Percentiles rank a stretch among this genome's conserved stretches.
Evolutionary conservation across 805 yeast species (phyloP).

Genomic region (Hanseniaspora valbyensis): DNA sequence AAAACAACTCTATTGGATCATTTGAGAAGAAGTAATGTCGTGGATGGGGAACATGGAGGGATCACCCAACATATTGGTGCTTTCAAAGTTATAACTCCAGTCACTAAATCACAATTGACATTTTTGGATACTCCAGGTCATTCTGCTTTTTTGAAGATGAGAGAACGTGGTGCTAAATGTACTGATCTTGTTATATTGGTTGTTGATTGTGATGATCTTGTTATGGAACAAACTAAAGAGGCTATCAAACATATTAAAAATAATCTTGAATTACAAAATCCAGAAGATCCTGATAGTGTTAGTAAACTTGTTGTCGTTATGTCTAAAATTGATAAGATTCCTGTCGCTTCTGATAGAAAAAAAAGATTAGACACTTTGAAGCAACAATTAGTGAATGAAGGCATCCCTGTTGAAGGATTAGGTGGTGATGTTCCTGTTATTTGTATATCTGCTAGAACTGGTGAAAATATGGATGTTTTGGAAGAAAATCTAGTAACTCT

Average conservation of each 20-base stretch:
- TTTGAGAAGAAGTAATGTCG: conserved; percentile 74
- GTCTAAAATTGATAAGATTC: conserved; percentile 72
- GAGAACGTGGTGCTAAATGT: conserved; percentile 89
- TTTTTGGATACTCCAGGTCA: conserved; percentile 97
- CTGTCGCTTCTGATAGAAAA: conserved; percentile 29
- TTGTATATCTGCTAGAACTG: conserved; percentile 78
- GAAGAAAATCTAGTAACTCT: conserved; percentile 82
- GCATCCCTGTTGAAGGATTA: conserved; percentile 75
- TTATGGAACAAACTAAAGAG: conserved; percentile 94
- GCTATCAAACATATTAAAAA: conserved; percentile 86
- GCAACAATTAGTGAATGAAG: conserved; percentile 64
- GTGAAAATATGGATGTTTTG: conserved; percentile 75
- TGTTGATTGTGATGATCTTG: conserved; percentile 94
- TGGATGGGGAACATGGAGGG: conserved; percentile 81
- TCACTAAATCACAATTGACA: conserved; percentile 64
- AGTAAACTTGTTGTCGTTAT: conserved; percentile 75
- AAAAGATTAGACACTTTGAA: conserved; percentile 65
- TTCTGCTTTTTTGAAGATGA: conserved; percentile 90
- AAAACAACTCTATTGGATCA: conserved; percentile 88
- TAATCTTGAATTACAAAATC: conserved; percentile 42
- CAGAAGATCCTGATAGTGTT: conserved; percentile 5
- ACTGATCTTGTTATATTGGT: conserved; percentile 89
- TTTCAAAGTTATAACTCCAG: conserved; percentile 71
- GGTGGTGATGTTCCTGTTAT: conserved; percentile 94
- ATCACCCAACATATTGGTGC: conserved; percentile 98